Evolutionary conservation across 164 flowering plant species (phyloP).

Genomic region (Nymphaea colorata): DNA sequence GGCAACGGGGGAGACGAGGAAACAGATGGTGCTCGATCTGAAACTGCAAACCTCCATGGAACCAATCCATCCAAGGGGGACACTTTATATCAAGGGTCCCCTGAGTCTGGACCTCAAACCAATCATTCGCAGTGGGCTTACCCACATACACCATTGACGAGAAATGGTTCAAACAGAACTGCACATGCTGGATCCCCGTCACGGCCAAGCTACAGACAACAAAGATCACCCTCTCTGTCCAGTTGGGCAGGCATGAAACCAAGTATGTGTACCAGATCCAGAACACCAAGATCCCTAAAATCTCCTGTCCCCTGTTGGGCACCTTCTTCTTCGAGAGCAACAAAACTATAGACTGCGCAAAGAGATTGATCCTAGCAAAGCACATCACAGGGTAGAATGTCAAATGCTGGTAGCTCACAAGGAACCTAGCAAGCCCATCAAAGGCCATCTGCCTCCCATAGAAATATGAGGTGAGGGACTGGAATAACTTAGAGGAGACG

Average conservation of each 20-base stretch:
- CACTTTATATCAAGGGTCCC: conserved; percentile 46
- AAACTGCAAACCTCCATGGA: conserved; percentile 59
- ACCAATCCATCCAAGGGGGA: conserved; percentile 62
- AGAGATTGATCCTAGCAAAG: conserved; percentile 40
- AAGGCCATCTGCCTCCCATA: conserved; percentile 41
- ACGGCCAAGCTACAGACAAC: conserved; percentile 35
- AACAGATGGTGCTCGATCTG: conserved; percentile 73
- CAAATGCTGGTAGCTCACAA: conserved; percentile 56
- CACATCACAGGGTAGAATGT: conserved; percentile 56
- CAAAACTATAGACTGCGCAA: conserved; percentile 36
- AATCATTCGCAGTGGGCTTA: conserved; percentile 40
- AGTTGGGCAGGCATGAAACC: conserved; percentile 41
- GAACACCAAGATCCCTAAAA: conserved; percentile 41
- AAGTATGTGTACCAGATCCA: conserved; percentile 54
- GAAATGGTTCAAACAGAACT: conserved; percentile 55
- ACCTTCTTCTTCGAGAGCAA: conserved; percentile 32
- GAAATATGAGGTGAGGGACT: conserved; percentile 29
- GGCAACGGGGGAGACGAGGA: conserved; percentile 52
- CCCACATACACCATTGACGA: conserved; percentile 46
- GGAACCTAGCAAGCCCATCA: conserved; percentile 28
- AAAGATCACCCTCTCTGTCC: conserved; percentile 39
- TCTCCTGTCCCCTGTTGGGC: conserved; percentile 34
- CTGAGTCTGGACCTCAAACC: conserved; percentile 51
- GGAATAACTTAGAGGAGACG: conserved; percentile 34
- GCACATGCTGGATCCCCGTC: conserved; percentile 46